phyloP scores from a whole-genome alignment of 371 early-diverging fungal species.

The Mycotypha africana region DNA sequence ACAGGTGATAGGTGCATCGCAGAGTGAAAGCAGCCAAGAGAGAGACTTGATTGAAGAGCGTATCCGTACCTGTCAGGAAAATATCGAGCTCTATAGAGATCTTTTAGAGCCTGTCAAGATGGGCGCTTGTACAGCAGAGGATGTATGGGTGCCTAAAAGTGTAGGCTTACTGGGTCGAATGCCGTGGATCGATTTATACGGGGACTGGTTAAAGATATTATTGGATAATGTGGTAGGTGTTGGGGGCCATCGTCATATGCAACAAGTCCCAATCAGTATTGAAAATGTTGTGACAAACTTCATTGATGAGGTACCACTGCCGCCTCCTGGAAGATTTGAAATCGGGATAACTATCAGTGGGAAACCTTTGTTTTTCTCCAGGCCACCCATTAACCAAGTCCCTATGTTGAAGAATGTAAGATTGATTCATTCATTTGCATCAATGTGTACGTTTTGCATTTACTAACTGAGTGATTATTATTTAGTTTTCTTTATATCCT shows the following conservation, averaged over 20 bases:
- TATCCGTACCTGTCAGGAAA: constrained; percentile 59
- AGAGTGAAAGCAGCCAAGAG: constrained; percentile 17
- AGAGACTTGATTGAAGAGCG: constrained; percentile 29
- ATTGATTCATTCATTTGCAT: too few species aligned
- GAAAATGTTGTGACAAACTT: constrained; percentile 63
- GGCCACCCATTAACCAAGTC: constrained; percentile 76
- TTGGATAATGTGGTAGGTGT: constrained; percentile 58
- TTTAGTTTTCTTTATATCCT: constrained; percentile 76
- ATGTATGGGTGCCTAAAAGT: constrained; percentile 68
- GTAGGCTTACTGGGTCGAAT: constrained; percentile 68
- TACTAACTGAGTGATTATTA: neutral
- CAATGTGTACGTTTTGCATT: neutral
- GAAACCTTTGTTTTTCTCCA: constrained; percentile 59
- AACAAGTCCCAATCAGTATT: constrained; percentile 30
- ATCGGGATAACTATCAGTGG: constrained; percentile 62
- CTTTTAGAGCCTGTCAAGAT: constrained; percentile 60
- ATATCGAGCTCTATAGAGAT: constrained; percentile 58
- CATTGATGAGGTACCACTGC: constrained; percentile 70
- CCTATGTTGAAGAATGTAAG: constrained; percentile 76
- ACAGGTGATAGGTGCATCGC: constrained; percentile 1
- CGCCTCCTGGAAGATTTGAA: constrained; percentile 80
- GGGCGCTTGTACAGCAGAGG: constrained; percentile 48
- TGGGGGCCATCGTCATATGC: constrained; percentile 36
- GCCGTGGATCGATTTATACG: constrained; percentile 69
- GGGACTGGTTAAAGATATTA: constrained; percentile 73